Evolutionary conservation across 805 yeast species (phyloP).

Genomic region (Kazachstania kunashirensis): DNA sequence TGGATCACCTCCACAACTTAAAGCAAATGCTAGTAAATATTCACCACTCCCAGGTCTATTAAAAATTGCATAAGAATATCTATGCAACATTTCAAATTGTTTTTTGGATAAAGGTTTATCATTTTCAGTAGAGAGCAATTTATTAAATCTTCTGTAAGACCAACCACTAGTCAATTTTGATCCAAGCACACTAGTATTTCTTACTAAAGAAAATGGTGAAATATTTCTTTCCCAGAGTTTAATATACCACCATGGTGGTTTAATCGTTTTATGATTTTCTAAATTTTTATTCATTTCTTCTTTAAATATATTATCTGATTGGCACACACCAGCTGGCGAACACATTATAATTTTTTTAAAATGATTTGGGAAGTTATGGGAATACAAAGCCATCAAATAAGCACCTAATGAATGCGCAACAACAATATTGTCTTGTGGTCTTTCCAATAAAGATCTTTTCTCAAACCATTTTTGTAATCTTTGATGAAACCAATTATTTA

Average conservation of each 20-base stretch:
- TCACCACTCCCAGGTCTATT: slow-evolving; percentile 88
- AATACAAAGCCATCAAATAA: slow-evolving; percentile 61
- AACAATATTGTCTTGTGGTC: slow-evolving; percentile 40
- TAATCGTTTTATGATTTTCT: slow-evolving; percentile 28
- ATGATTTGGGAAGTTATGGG: slow-evolving; percentile 48
- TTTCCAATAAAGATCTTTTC: slow-evolving; percentile 12
- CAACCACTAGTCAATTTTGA: slow-evolving; percentile 81
- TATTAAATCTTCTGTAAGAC: slow-evolving; percentile 74
- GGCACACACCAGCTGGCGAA: slow-evolving; percentile 76
- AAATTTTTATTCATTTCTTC: background rate
- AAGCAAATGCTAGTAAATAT: slow-evolving; percentile 70
- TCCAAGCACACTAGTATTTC: slow-evolving; percentile 74
- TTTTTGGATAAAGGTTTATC: background rate
- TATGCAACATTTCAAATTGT: slow-evolving; percentile 45
- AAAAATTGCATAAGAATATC: slow-evolving; percentile 76
- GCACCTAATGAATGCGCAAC: slow-evolving; percentile 94
- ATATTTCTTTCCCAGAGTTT: slow-evolving; percentile 78
- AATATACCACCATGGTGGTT: slow-evolving; percentile 68
- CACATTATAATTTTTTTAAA: slow-evolving; percentile 65
- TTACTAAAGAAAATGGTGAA: slow-evolving; percentile 75
- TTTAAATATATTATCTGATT: slow-evolving; percentile 5
- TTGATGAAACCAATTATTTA: slow-evolving; percentile 37
- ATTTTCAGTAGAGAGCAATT: slow-evolving; percentile 27
- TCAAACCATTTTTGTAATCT: slow-evolving; percentile 40
- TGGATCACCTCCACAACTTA: slow-evolving; percentile 89